Evolutionary conservation across 306 rosid species (phyloP).

Genomic region (Lathyrus oleraceus): DNA sequence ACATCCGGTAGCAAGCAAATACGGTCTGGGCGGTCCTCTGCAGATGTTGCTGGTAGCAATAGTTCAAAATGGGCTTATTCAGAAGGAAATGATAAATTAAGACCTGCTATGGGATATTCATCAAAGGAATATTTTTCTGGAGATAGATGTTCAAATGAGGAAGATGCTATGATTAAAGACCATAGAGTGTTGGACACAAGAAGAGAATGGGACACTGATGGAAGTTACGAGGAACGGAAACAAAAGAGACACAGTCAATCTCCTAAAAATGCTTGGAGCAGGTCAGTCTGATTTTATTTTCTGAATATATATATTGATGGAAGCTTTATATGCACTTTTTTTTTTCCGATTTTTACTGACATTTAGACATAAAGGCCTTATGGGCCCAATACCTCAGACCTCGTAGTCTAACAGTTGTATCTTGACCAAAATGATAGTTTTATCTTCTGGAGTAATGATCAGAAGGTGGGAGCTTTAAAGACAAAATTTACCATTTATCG

Average conservation of each 20-base stretch:
- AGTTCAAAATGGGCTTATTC: conserved; percentile 61
- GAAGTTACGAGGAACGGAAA: conserved; percentile 71
- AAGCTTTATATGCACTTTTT: not conserved
- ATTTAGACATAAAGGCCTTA: not conserved
- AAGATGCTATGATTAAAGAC: conserved; percentile 51
- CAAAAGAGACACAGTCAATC: conserved; percentile 60
- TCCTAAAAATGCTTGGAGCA: conserved; percentile 69
- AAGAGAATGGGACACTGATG: conserved; percentile 67
- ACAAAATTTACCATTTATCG: not conserved
- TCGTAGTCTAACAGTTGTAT: not conserved
- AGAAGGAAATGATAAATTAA: conserved; percentile 56
- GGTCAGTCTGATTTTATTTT: conserved; percentile 64
- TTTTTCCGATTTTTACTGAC: not conserved
- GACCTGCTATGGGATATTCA: conserved; percentile 50
- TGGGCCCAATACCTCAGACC: conserved; percentile 1
- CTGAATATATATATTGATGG: conserved; percentile 31
- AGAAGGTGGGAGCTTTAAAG: conserved; percentile 10
- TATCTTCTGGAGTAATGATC: not conserved
- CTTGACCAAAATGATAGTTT: not conserved
- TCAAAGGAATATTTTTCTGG: conserved; percentile 63
- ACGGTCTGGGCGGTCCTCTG: conserved; percentile 58
- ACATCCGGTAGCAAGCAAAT: conserved; percentile 56
- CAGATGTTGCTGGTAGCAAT: conserved; percentile 59
- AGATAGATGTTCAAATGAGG: conserved; percentile 66
- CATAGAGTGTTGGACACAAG: conserved; percentile 49